Evolutionary conservation across 306 rosid species (phyloP), one percentile per base, ranked within the genome.

Genomic region (Malus sylvestris): DNA sequence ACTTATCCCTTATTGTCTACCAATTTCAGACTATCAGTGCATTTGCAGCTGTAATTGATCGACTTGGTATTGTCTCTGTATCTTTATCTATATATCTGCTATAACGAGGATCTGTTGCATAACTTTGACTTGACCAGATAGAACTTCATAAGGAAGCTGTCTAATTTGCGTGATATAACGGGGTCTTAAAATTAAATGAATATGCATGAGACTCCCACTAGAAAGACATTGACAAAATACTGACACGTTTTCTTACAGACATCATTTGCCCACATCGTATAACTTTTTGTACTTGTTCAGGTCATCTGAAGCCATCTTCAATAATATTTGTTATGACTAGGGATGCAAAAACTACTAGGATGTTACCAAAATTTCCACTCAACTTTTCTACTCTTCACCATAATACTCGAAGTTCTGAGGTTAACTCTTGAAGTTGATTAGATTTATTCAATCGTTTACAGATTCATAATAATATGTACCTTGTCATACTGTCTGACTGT

Each of bases 1-100:
- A 95, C 77, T 90, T 95, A 52, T 92, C 98, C 83, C 93, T 95
- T 78, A 85, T 95, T 44, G 93, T 95, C 58, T 95, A 88, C 88
- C 97, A 95, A 86, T 89, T 95, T 87, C 96, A 95, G 85, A 85
- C 99, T 53, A 87, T 95, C 60, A 95, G 97, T 51, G 97, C 97
- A 78, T 95, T 95, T 88, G 92, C 99, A 75, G 97, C 99, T 6
- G 94, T 95, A 75, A 90, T 95, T 71, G 92, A 95, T 82, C 96
- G 97, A 79, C 87, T 95, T 84, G 99, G 99, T 95, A 89, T 70
- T 35, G 9, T 77, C 38, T 64, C 66, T 70, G 30, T 79, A 10
- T 66, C 78, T 69, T 70, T 78, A n/a, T n/a, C n/a, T n/a, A n/a
- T n/a, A n/a, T n/a, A n/a, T n/a, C n/a, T n/a, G n/a, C n/a, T n/a